Conservation (phyloP, 2,329 filamentous ascomycete genomes). For the Phaeosphaeria sp. region DNA sequence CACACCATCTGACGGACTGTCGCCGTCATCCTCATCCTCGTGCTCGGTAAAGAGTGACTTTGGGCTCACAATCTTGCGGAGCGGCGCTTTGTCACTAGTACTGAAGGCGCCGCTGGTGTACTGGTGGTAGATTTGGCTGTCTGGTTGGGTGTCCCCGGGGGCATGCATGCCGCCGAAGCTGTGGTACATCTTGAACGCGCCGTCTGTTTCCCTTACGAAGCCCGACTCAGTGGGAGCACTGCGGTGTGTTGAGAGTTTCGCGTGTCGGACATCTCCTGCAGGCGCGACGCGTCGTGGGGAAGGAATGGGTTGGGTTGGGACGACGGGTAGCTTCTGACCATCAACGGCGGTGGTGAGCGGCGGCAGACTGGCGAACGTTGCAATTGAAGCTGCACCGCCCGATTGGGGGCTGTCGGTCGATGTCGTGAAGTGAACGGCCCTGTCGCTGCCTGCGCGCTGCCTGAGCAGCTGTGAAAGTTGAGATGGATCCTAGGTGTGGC, state of each 20-base stretch:
- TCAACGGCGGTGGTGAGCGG: slow-evolving; percentile 3
- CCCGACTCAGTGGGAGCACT: slow-evolving; percentile 39
- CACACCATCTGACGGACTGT: slow-evolving; percentile 17
- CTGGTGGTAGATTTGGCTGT: slow-evolving; percentile 54
- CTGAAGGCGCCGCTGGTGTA: slow-evolving; percentile 41
- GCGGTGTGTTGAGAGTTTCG: slow-evolving; percentile 29
- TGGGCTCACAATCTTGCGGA: slow-evolving; percentile 11
- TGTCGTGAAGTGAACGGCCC: slow-evolving; percentile 30
- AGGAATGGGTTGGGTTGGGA: slow-evolving; percentile 18
- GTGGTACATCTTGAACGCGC: slow-evolving; percentile 33
- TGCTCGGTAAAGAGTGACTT: slow-evolving; percentile 30
- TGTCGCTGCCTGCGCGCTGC: slow-evolving; percentile 40
- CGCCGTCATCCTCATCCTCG: slow-evolving; percentile 17
- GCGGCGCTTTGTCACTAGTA: slow-evolving; percentile 9
- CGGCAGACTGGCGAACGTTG: slow-evolving; percentile 10
- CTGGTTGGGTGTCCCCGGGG: slow-evolving; percentile 55
- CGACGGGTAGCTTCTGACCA: slow-evolving; percentile 21
- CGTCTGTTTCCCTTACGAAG: slow-evolving; percentile 22
- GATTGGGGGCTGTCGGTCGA: slow-evolving; percentile 27
- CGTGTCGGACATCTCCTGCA: slow-evolving; percentile 39
- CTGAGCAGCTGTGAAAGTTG: slow-evolving; percentile 45
- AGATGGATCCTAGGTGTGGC: slow-evolving; percentile 41
- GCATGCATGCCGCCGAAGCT: slow-evolving; percentile 49
- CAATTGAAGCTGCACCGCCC: slow-evolving; percentile 13
- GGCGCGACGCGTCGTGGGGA: slow-evolving; percentile 38